Percentiles rank a stretch among this genome's conserved stretches.
These are phyloP conservation scores for Solanum sejunctum DNA, from an alignment of 257 asterid genomes.

Conservation along the genomic window DNA sequence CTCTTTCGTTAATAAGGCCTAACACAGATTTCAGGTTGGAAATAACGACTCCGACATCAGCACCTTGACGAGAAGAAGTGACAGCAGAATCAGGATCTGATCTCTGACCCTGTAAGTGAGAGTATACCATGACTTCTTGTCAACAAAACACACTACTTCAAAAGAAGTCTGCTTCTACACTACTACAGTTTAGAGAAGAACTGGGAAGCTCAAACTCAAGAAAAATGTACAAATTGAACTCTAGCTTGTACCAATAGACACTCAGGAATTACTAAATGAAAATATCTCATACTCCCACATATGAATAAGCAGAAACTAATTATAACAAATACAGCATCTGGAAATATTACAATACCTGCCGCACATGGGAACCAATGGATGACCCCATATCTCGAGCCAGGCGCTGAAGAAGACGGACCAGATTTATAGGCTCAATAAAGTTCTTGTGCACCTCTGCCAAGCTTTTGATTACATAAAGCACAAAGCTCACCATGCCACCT, in stretches of 20 bases:
- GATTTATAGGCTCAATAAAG: constrained; percentile 68
- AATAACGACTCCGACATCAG: constrained; percentile 79
- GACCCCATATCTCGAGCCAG: constrained; percentile 87
- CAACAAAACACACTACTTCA: neutral
- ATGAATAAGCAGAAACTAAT: neutral
- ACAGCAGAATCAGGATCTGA: constrained; percentile 86
- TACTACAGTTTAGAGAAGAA: neutral
- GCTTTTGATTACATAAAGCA: constrained; percentile 74
- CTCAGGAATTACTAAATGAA: neutral
- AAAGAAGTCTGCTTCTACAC: neutral
- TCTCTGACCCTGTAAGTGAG: constrained; percentile 62
- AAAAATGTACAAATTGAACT: neutral
- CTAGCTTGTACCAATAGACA: neutral
- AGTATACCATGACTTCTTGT: neutral
- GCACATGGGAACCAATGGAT: constrained; percentile 56
- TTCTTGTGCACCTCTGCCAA: constrained; percentile 83
- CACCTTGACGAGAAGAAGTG: constrained; percentile 95
- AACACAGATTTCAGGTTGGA: constrained; percentile 73
- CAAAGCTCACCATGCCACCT: constrained; percentile 88
- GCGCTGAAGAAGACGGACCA: constrained; percentile 93
- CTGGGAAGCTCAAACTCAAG: neutral
- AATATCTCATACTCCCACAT: neutral
- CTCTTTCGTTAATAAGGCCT: constrained; percentile 72
- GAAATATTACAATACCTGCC: constrained; percentile 52
- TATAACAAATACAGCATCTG: neutral